Percentiles rank a stretch among this genome's conserved stretches.
Evolutionary conservation across 2,329 filamentous ascomycete genomes (phyloP).

Genomic region (Tolypocladium paradoxum): DNA sequence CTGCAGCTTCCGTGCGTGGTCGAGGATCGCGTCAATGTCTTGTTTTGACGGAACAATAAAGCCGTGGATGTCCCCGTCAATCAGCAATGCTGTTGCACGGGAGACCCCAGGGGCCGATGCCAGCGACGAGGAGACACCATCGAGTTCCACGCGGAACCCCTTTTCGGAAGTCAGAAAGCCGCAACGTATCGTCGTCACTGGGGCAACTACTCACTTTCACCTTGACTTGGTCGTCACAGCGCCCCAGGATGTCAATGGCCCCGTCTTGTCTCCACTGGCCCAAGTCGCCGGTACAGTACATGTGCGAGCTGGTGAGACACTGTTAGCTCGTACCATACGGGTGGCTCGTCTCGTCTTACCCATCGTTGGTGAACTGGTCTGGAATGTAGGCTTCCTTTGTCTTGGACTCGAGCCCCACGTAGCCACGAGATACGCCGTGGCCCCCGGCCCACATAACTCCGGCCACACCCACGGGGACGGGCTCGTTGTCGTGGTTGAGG

Average conservation of each 20-base stretch:
- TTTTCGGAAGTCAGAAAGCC: conserved; percentile 6
- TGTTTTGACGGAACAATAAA: conserved; percentile 32
- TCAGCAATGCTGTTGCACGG: conserved; percentile 35
- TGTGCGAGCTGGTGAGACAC: conserved; percentile 25
- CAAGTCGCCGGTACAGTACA: conserved; percentile 53
- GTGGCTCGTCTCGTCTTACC: conserved; percentile 21
- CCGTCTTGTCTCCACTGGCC: conserved; percentile 43
- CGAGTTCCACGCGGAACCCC: conserved; percentile 51
- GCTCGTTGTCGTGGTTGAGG: conserved; percentile 33
- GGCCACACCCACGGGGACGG: conserved; percentile 33
- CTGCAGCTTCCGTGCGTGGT: conserved; percentile 29
- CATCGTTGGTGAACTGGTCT: conserved; percentile 40
- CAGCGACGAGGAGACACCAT: conserved; percentile 42
- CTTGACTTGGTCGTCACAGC: conserved; percentile 52
- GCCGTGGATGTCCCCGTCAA: conserved; percentile 36
- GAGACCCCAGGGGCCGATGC: conserved; percentile 33
- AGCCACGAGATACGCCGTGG: conserved; percentile 42
- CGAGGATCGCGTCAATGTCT: conserved; percentile 25
- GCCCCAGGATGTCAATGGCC: conserved; percentile 42
- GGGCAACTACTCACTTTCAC: conserved; percentile 31
- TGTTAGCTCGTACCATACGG: conserved; percentile 1
- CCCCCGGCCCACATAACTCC: conserved; percentile 49
- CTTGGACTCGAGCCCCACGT: conserved; percentile 40
- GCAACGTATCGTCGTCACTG: neutral
- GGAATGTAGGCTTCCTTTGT: conserved; percentile 37